These are phyloP conservation scores for Suhomyces atakaporum DNA, from an alignment of 1,139 yeast species.

Conservation along the genomic window DNA sequence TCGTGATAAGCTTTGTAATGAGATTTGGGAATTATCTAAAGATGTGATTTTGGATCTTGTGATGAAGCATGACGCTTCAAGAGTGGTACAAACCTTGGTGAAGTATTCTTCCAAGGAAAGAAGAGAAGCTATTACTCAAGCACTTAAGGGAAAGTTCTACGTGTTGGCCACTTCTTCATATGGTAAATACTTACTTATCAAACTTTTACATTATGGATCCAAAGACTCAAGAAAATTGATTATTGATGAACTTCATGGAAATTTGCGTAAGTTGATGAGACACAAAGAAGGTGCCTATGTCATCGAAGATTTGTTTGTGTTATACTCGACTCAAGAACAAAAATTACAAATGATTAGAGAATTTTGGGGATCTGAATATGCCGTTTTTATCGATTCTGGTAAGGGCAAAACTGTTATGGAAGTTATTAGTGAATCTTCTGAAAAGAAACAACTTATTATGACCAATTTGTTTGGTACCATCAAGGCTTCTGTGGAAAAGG, in stretches of 20 bases:
- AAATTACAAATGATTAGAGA: slow-evolving; percentile 90
- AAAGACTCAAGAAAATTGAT: slow-evolving; percentile 75
- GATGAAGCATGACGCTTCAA: slow-evolving; percentile 92
- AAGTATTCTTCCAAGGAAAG: slow-evolving; percentile 82
- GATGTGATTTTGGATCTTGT: slow-evolving; percentile 83
- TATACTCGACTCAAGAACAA: slow-evolving; percentile 83
- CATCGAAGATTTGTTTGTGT: slow-evolving; percentile 87
- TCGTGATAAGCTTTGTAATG: slow-evolving; percentile 77
- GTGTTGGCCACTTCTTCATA: slow-evolving; percentile 88
- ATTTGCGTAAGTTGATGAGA: slow-evolving; percentile 87
- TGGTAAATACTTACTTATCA: slow-evolving; percentile 88
- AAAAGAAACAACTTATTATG: slow-evolving; percentile 76
- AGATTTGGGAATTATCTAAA: slow-evolving; percentile 80
- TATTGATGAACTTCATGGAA: slow-evolving; percentile 85
- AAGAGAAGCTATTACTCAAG: slow-evolving; percentile 66
- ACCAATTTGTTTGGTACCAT: slow-evolving; percentile 80
- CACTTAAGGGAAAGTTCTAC: slow-evolving; percentile 76
- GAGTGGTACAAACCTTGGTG: slow-evolving; percentile 92
- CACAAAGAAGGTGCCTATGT: slow-evolving; percentile 99
- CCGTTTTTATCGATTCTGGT: slow-evolving; percentile 81
- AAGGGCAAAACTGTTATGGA: slow-evolving; percentile 64
- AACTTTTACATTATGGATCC: slow-evolving; percentile 88
- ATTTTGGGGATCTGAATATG: slow-evolving; percentile 97
- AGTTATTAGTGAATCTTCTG: slow-evolving; percentile 69
- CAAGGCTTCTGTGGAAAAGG: slow-evolving; percentile 89